Percentiles rank a stretch among this genome's conserved stretches.
Evolutionary conservation across 768 basidiomycete genomes (phyloP).

Genomic region (Lyophyllum decastes): DNA sequence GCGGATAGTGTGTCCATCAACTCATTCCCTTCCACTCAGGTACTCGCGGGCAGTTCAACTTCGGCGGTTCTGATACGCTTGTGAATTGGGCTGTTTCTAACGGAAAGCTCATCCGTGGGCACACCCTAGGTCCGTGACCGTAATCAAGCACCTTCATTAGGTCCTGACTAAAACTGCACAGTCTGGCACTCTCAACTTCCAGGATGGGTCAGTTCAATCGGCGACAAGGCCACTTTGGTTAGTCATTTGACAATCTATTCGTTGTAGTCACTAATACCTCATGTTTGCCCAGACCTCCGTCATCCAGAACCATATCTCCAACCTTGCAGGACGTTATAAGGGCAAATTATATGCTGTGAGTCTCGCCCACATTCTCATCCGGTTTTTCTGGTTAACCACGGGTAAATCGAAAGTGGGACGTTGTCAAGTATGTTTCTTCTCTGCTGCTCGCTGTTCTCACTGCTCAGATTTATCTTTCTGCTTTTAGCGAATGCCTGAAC

Average conservation of each 20-base stretch:
- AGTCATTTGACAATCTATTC: neutral
- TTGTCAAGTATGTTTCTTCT: conserved; percentile 35
- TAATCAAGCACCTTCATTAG: too few species aligned
- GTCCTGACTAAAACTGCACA: too few species aligned
- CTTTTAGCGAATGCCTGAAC: conserved; percentile 47
- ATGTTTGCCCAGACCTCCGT: conserved; percentile 33
- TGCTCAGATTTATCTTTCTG: neutral
- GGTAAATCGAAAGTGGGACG: conserved; percentile 35
- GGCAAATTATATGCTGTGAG: conserved; percentile 44
- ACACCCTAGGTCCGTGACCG: conserved; percentile 32
- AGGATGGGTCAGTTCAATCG: conserved; percentile 39
- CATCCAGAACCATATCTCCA: conserved; percentile 48
- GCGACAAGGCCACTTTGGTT: conserved; percentile 38
- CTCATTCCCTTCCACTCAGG: conserved; percentile 9
- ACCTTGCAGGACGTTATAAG: conserved; percentile 44
- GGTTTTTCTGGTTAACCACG: neutral
- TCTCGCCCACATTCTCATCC: neutral
- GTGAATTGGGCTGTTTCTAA: conserved; percentile 44
- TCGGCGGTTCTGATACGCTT: conserved; percentile 33
- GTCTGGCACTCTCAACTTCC: conserved; percentile 37
- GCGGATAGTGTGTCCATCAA: neutral
- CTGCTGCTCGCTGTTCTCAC: neutral
- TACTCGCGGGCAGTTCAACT: conserved; percentile 32
- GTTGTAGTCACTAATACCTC: neutral
- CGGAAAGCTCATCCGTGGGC: conserved; percentile 43